Conservation (phyloP, 2,329 filamentous ascomycete species). For the Fusarium anthophilum region DNA sequence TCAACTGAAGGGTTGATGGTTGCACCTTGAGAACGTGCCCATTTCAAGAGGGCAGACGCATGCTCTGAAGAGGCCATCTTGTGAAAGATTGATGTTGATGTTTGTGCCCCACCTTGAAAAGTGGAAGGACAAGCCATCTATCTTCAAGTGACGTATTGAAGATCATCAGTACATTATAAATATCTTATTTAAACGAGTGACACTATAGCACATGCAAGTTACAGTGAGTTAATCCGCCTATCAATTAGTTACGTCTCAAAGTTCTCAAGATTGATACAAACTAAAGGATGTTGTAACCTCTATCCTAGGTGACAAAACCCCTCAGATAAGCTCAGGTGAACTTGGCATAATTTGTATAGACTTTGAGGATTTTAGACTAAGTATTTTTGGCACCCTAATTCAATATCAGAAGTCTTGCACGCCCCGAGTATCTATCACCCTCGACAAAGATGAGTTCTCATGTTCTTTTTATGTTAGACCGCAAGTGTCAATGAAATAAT, state of each 20-base stretch:
- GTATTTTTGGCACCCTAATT: too few relatives aligned
- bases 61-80: conserved; percentile 27
- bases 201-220: not conserved
- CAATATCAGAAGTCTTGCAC: too few relatives aligned
- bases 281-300: not conserved
- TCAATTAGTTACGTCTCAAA: not conserved
- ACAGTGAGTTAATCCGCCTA: not conserved
- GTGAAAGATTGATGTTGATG: not conserved
- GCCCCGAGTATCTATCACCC: not conserved
- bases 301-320: too few relatives aligned
- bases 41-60: conserved; percentile 54
- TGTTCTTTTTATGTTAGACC: too few relatives aligned
- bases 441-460: not conserved
- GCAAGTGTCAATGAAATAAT: not conserved
- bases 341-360: too few relatives aligned
- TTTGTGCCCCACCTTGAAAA: conserved; percentile 30
- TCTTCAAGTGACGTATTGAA: conserved; percentile 13
- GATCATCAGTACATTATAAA: not conserved
- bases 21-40: conserved; percentile 59
- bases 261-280: too few relatives aligned
- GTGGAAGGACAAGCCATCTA: conserved; percentile 22
- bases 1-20: conserved; percentile 61
- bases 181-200: not conserved
- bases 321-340: too few relatives aligned
- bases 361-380: too few relatives aligned